Percentiles rank a stretch among this genome's conserved stretches.
Conservation (phyloP, 2,329 filamentous ascomycete species). For the Talaromyces sp. region DNA sequence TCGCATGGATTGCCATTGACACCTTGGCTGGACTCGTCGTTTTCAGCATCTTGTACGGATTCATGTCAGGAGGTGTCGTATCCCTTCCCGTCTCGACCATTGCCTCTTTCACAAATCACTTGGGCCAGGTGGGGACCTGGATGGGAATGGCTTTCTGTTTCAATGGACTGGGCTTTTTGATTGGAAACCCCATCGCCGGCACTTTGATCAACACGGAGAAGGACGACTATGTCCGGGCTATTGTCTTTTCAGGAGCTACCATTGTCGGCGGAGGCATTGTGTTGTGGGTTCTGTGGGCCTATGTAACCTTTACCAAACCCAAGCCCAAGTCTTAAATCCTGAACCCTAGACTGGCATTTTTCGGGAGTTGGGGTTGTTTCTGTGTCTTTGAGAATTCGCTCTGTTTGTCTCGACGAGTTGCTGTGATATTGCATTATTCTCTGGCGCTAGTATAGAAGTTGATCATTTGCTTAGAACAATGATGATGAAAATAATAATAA, state of each 20-base stretch:
- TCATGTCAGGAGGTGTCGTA: conserved; percentile 34
- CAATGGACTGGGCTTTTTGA: conserved; percentile 17
- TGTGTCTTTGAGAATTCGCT: not conserved
- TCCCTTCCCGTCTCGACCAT: conserved; percentile 31
- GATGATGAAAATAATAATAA: not conserved
- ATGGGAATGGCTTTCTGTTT: conserved; percentile 37
- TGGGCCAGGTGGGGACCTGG: conserved; percentile 32
- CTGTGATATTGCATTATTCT: not conserved
- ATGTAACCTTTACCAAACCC: not conserved
- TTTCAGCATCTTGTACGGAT: conserved; percentile 43
- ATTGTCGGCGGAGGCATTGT: not conserved
- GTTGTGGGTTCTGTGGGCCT: not conserved
- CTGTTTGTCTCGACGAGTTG: not conserved
- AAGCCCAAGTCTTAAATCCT: not conserved
- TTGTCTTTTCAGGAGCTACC: not conserved
- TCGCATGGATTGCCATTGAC: conserved; percentile 39
- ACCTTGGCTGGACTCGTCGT: conserved; percentile 39
- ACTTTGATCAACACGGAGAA: not conserved
- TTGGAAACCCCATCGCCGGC: conserved; percentile 16
- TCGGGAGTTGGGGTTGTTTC: not conserved
- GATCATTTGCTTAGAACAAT: not conserved
- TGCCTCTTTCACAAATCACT: conserved; percentile 25
- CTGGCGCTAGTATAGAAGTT: not conserved
- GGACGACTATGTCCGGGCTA: not conserved
- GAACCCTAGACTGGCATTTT: not conserved